phyloP scores from a whole-genome alignment of 2,329 filamentous ascomycete genomes.

The Chaetomium globosum region DNA sequence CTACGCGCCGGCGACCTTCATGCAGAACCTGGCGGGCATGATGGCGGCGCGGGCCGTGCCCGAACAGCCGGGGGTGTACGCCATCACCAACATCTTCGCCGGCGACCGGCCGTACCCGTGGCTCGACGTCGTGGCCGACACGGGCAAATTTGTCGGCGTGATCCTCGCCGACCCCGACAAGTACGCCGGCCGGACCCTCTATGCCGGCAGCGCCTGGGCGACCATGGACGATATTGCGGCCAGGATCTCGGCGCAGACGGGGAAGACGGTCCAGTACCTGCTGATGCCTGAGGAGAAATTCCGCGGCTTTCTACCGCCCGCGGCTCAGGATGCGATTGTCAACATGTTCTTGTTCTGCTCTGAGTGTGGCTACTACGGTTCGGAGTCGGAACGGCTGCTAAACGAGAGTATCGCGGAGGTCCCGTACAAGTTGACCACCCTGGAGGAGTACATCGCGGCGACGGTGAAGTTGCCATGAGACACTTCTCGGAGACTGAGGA shows the following conservation, averaged over 20 bases:
- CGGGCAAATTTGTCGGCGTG: constrained; percentile 4
- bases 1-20: constrained; percentile 56
- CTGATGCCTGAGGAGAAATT: constrained; percentile 4
- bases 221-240: constrained; percentile 32
- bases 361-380: constrained; percentile 45
- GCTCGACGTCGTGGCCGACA: constrained; percentile 6
- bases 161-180: not conserved
- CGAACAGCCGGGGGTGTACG: not conserved
- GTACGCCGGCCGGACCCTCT: not conserved
- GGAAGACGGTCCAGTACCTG: constrained; percentile 13
- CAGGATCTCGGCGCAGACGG: constrained; percentile 36
- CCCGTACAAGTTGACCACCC: constrained; percentile 39
- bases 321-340: constrained; percentile 2
- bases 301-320: not conserved
- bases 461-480: constrained; percentile 6
- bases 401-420: constrained; percentile 39
- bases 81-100: constrained; percentile 6
- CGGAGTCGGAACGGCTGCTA: constrained; percentile 39
- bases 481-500: not conserved
- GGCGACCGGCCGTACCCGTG: not conserved
- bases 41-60: constrained; percentile 8
- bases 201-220: constrained; percentile 2
- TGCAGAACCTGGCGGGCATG: constrained; percentile 51
- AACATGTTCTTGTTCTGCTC: constrained; percentile 27
- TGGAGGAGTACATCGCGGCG: constrained; percentile 43